Evolutionary conservation across 2,329 filamentous ascomycete species (phyloP).

Genomic region (Intubia oerlemansii): DNA sequence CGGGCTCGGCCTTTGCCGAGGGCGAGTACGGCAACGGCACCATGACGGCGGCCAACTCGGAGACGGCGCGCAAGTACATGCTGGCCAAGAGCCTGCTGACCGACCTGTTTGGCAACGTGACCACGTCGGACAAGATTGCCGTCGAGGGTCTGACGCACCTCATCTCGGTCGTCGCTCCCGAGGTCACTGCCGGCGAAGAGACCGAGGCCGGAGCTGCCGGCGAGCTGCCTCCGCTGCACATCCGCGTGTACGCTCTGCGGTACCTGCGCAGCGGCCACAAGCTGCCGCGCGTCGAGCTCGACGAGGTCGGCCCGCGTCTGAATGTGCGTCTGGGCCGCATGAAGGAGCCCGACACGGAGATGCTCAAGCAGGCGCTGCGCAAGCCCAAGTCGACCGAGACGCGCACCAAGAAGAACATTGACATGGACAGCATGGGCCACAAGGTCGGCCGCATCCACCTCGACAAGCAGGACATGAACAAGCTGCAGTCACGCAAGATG

Average conservation of each 20-base stretch:
- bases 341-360: conserved; percentile 53
- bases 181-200: conserved; percentile 17
- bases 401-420: conserved; percentile 88
- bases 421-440: conserved; percentile 78
- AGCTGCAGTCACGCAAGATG: conserved; percentile 95
- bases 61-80: conserved; percentile 31
- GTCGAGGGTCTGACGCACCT: conserved; percentile 90
- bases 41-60: conserved; percentile 29
- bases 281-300: conserved; percentile 47
- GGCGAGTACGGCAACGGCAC: conserved; percentile 45
- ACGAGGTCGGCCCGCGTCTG: conserved; percentile 46
- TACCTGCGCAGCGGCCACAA: conserved; percentile 76
- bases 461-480: conserved; percentile 68
- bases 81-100: conserved; percentile 71
- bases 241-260: conserved; percentile 68
- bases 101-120: conserved; percentile 78
- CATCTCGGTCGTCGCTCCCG: conserved; percentile 59
- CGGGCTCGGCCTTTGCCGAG: conserved; percentile 38
- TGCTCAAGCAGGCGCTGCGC: conserved; percentile 81
- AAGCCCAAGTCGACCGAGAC: conserved; percentile 57
- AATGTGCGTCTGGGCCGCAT: conserved; percentile 73
- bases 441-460: conserved; percentile 89
- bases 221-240: conserved; percentile 33
- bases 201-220: conserved; percentile 15
- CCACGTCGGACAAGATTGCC: conserved; percentile 59